Conservation (phyloP, 2,329 filamentous ascomycete species). For the Aspergillus piperis region DNA sequence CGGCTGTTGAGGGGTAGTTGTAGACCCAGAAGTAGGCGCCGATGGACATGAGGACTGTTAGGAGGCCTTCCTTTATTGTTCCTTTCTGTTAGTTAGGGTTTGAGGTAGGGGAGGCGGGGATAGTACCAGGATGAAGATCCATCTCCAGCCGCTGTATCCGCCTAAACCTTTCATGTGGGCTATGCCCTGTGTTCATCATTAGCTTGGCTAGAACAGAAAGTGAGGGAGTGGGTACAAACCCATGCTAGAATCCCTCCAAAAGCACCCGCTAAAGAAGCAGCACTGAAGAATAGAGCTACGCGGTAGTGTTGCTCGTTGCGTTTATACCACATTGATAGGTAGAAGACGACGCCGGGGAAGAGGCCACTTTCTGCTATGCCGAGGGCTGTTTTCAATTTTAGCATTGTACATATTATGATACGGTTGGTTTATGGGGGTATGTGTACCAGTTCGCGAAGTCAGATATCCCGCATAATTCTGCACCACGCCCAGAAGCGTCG, state of each 20-base stretch:
- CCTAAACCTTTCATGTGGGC: constrained; percentile 50
- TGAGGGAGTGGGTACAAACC: constrained; percentile 22
- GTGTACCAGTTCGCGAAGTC: constrained; percentile 45
- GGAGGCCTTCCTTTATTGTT: constrained; percentile 60
- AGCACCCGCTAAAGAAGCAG: constrained; percentile 59
- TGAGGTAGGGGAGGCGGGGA: too few relatives aligned
- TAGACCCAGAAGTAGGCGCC: constrained; percentile 44
- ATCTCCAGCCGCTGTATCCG: constrained; percentile 60
- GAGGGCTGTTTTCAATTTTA: constrained; percentile 36
- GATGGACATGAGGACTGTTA: constrained; percentile 61
- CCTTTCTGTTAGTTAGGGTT: too few relatives aligned
- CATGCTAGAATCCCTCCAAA: constrained; percentile 63
- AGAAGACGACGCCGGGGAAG: constrained; percentile 58
- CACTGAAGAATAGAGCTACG: constrained; percentile 62
- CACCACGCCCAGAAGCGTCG: constrained; percentile 52
- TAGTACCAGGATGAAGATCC: constrained; percentile 62
- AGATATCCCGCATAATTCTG: constrained; percentile 53
- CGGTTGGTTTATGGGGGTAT: too few relatives aligned
- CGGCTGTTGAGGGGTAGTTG: constrained; percentile 46
- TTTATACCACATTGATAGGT: constrained; percentile 66
- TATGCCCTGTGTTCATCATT: constrained; percentile 41
- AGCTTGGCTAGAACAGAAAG: too few relatives aligned
- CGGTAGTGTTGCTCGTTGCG: constrained; percentile 60
- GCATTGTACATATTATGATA: background rate
- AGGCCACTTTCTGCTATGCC: constrained; percentile 57